These are phyloP conservation scores for Pyricularia pennisetigena DNA, from an alignment of 2,329 filamentous ascomycete genomes.

Conservation along the genomic window DNA sequence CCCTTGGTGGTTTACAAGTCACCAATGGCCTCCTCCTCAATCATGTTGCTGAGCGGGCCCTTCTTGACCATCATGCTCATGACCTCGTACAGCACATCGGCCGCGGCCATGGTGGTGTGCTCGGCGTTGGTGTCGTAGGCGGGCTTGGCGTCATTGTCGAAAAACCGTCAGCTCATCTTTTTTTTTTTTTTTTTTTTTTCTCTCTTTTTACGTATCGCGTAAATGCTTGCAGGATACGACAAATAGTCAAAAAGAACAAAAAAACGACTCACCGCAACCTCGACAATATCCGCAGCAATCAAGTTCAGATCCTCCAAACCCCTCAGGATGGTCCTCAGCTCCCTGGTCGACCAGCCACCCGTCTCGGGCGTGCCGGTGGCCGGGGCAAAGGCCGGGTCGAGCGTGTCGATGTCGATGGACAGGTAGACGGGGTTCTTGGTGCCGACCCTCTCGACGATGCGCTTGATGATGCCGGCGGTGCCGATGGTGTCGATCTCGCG, in stretches of 20 bases:
- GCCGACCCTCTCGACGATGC: constrained; percentile 66
- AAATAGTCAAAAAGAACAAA: background rate
- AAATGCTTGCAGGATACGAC: background rate
- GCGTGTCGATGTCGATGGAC: constrained; percentile 77
- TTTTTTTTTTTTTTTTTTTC: no score
- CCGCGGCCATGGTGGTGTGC: constrained; percentile 64
- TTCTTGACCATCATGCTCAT: constrained; percentile 78
- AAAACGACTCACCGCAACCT: constrained; percentile 44
- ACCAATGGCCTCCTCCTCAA: background rate
- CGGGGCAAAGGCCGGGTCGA: constrained; percentile 75
- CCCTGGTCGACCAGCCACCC: constrained; percentile 64
- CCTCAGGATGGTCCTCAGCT: constrained; percentile 61
- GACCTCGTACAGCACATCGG: constrained; percentile 64
- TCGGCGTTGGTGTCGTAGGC: constrained; percentile 66
- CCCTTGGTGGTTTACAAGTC: background rate
- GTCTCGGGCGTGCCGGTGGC: constrained; percentile 70
- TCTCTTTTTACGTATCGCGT: no score
- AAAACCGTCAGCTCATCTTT: background rate
- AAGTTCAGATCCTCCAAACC: constrained; percentile 61
- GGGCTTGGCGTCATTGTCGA: constrained; percentile 25
- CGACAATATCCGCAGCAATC: constrained; percentile 62
- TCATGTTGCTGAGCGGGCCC: constrained; percentile 47
- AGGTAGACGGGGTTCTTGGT: constrained; percentile 69
- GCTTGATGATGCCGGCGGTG: constrained; percentile 64
- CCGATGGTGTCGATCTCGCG: constrained; percentile 42